Evolutionary conservation across 768 basidiomycete species (phyloP).

Genomic region (Termitomyces sp.): DNA sequence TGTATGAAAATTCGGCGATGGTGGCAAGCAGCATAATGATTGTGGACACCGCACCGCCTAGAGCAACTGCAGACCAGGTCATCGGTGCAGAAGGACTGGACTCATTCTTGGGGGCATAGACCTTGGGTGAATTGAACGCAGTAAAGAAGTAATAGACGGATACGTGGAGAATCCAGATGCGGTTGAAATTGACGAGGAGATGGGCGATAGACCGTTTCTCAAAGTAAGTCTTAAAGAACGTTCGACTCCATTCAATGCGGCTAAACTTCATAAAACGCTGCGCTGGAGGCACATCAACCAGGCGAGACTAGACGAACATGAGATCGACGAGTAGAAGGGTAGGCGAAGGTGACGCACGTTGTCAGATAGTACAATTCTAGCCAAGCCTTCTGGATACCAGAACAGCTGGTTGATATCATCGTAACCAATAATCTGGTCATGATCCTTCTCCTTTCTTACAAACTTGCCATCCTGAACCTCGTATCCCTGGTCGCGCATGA

Average conservation of each 20-base stretch:
- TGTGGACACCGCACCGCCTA: conserved; percentile 95
- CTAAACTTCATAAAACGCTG: conserved; percentile 93
- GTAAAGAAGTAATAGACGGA: conserved; percentile 96
- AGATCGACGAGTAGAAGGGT: background rate
- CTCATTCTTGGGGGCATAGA: conserved; percentile 75
- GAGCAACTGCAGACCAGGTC: conserved; percentile 92
- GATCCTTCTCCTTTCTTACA: conserved; percentile 90
- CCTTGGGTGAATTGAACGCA: conserved; percentile 91
- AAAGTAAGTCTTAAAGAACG: conserved; percentile 98
- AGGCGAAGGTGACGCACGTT: conserved; percentile 51
- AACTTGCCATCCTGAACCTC: conserved; percentile 95
- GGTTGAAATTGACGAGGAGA: conserved; percentile 98
- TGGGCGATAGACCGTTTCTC: conserved; percentile 94
- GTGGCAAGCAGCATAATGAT: conserved; percentile 93
- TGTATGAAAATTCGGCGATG: conserved; percentile 92
- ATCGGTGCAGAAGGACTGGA: conserved; percentile 76
- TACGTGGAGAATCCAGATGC: conserved; percentile 96
- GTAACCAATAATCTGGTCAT: conserved; percentile 96
- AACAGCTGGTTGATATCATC: conserved; percentile 99
- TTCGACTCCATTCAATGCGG: conserved; percentile 88
- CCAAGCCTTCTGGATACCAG: conserved; percentile 99
- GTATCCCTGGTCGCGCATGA: conserved; percentile 97
- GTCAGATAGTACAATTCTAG: conserved; percentile 85
- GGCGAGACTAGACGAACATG: conserved; percentile 59
- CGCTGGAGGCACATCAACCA: conserved; percentile 87